Conservation (phyloP, 2,329 filamentous ascomycete species). For the Colletotrichum sp. region DNA sequence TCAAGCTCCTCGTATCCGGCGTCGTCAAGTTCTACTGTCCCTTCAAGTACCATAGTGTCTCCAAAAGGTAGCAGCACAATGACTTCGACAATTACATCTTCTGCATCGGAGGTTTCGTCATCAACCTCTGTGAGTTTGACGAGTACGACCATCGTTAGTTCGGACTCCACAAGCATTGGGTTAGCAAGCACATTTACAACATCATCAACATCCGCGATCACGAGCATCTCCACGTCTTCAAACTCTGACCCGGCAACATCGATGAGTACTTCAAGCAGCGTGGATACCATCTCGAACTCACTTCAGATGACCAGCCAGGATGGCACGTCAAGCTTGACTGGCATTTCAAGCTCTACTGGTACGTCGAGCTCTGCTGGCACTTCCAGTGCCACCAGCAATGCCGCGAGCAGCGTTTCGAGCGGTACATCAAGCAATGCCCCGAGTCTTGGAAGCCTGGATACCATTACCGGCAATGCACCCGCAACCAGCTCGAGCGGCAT, state of each 20-base stretch:
- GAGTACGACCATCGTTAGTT: not conserved
- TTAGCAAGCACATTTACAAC: not conserved
- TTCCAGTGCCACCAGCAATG: not conserved
- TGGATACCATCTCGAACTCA: fast-evolving
- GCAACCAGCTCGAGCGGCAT: not conserved
- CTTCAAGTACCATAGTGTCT: not conserved
- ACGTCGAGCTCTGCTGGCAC: not conserved
- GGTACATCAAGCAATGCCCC: not conserved
- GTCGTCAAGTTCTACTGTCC: not conserved
- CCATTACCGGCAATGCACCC: not conserved
- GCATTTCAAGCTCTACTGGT: not conserved
- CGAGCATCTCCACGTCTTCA: not conserved
- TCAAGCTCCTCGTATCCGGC: not conserved
- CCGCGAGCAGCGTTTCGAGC: not conserved
- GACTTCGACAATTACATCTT: not conserved
- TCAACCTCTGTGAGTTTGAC: not conserved
- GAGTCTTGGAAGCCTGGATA: fast-evolving
- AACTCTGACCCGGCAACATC: fast-evolving
- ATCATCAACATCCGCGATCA: not conserved
- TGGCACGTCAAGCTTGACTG: not conserved
- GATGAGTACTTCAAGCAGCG: not conserved
- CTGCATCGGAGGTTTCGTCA: not conserved
- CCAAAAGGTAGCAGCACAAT: not conserved
- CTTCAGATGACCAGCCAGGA: not conserved
- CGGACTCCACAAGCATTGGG: not conserved